Base-by-base conservation (phyloP, 225 moss, liverwort and hornwort species). In the Antitrichia curtipendula region DNA sequence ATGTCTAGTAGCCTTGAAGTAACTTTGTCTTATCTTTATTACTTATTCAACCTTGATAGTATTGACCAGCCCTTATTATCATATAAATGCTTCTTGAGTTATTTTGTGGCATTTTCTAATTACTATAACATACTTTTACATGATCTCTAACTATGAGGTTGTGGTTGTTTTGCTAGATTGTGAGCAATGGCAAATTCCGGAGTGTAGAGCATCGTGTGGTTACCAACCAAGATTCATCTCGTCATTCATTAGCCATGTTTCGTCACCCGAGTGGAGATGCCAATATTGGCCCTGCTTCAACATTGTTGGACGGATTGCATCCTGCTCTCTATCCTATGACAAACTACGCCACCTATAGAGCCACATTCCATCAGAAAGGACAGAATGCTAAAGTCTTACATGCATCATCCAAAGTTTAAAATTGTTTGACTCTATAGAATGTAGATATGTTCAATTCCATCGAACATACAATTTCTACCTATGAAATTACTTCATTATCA, bases 141-240 rank as follows among this genome's bases (percentile, higher is more conserved):
- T 78, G 9, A 32, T 13, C 13, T 68, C 28, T 77, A 31, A 75
- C 60, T 36, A 21, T 29, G 3, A 38, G 3, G 3, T 61, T 18
- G 77, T 54, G 65, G 56, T 41, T 57, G 27, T 62, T 57, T 60
- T 82, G 12, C 13, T 72, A 92, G 91, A 88, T 93, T 49, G 88
- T 88, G 41, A 93, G 90, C 50, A 93, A 93, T 50, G 90, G 84
- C 65, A 91, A 61, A 38, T 91, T 93, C 50, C 82, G 56, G 6
- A 91, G 91, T 61, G 93, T 91, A 28, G 93, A 93, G 65, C 91
- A 91, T 24, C 88, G 88, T 13, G 91, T 83, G 29, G 86, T 93
- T 32, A 91, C 91, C 28, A 93, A 93, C 74, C 60, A 82, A 78
- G 74, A 57, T 4, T 71, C 40, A 0, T 45, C 90, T 25, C 93